Evolutionary conservation across 1,284 basidiomycete genomes (phyloP).

Genomic region (Trichosporon faecale): DNA sequence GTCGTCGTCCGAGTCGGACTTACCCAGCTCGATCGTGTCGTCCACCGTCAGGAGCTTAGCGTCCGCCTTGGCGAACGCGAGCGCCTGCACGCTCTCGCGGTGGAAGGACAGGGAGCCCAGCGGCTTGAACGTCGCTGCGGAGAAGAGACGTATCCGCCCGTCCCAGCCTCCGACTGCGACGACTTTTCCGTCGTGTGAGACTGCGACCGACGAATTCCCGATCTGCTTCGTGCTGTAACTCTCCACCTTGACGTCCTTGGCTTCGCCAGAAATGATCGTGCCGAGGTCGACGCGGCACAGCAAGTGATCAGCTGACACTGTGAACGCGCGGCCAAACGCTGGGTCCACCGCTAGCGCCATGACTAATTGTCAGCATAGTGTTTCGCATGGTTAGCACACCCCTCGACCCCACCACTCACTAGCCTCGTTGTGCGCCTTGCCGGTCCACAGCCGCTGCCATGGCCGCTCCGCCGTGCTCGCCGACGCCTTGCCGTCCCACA

Average conservation of each 20-base stretch:
- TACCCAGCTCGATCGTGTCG: slow-evolving; percentile 26
- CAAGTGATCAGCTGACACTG: slow-evolving; percentile 79
- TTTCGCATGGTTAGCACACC: not conserved
- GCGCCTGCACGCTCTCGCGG: slow-evolving; percentile 65
- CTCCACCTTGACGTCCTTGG: slow-evolving; percentile 8
- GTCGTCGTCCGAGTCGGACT: slow-evolving; percentile 59
- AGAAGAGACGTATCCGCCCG: slow-evolving; percentile 75
- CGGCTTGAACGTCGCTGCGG: slow-evolving; percentile 68
- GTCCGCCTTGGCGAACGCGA: slow-evolving; percentile 63
- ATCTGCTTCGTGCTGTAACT: slow-evolving; percentile 63
- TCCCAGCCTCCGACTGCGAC: slow-evolving; percentile 87
- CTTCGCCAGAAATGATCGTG: slow-evolving; percentile 3
- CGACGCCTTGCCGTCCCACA: slow-evolving; percentile 30
- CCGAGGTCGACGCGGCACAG: slow-evolving; percentile 61
- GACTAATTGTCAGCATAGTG: slow-evolving; percentile 58
- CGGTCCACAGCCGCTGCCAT: slow-evolving; percentile 69
- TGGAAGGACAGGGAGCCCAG: slow-evolving; percentile 77
- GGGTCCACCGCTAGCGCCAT: slow-evolving; percentile 75
- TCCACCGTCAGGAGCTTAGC: slow-evolving; percentile 21
- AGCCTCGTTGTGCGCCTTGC: slow-evolving; percentile 71
- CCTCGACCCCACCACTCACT: slow-evolving; percentile 57
- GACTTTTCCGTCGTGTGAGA: slow-evolving; percentile 70
- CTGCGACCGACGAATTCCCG: slow-evolving; percentile 68
- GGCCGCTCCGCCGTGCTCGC: slow-evolving; percentile 29
- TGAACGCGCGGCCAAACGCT: slow-evolving; percentile 63